A percentile compares a stretch with the other conserved stretches of the same genome.
These are phyloP conservation scores for Yarrowia osloensis DNA, from an alignment of 805 yeast species.

Conservation along the genomic window DNA sequence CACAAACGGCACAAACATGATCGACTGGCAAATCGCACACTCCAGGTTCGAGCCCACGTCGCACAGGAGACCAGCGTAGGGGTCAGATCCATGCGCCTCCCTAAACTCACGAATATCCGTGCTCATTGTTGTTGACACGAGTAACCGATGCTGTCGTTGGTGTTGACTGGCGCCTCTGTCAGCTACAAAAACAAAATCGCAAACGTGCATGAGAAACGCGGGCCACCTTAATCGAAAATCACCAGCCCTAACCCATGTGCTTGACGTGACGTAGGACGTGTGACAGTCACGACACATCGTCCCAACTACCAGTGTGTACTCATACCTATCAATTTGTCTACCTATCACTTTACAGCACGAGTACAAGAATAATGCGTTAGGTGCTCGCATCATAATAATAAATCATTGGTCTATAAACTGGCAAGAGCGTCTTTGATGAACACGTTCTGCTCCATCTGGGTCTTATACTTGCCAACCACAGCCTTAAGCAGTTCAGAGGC, in stretches of 20 bases:
- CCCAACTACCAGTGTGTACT: too few relatives aligned
- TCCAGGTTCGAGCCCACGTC: neutral
- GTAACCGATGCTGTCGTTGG: neutral
- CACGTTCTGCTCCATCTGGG: constrained; percentile 9
- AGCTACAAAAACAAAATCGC: neutral
- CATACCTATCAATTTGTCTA: too few relatives aligned
- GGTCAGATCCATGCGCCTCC: neutral
- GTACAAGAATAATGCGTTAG: too few relatives aligned
- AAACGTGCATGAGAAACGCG: neutral
- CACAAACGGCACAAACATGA: constrained; percentile 60
- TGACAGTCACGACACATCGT: too few relatives aligned
- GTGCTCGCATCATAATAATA: too few relatives aligned
- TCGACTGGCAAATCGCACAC: constrained; percentile 63
- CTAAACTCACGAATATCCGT: neutral
- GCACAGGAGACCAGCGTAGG: neutral
- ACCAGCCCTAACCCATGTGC: neutral
- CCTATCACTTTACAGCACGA: too few relatives aligned
- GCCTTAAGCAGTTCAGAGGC: constrained; percentile 10
- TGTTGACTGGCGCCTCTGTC: neutral
- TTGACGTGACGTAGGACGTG: too few relatives aligned
- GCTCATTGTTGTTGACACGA: neutral
- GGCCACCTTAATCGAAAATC: neutral
- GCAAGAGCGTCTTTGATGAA: constrained; percentile 15
- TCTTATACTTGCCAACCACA: constrained; percentile 5
- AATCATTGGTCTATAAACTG: neutral